Evolutionary conservation across 139 green algal species (phyloP).

Genomic region (Micromonas pusilla): DNA sequence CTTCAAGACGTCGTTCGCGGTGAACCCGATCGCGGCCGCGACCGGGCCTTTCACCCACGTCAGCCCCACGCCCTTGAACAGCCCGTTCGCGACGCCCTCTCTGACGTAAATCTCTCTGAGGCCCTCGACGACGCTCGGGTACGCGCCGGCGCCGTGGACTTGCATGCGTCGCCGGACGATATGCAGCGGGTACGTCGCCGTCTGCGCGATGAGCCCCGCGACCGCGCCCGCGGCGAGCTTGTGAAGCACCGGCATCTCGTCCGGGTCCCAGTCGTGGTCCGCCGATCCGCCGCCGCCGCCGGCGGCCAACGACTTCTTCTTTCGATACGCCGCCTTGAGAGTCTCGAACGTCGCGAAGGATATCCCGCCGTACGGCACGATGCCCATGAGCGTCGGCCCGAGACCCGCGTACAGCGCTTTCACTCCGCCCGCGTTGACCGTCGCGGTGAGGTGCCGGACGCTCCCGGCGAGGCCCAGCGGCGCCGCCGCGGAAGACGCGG

Average conservation of each 20-base stretch:
- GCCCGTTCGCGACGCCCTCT: slow-evolving; percentile 19
- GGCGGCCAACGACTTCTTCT: neutral
- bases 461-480: neutral
- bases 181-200: slow-evolving; percentile 20
- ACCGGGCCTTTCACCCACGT: slow-evolving; percentile 30
- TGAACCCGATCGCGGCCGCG: slow-evolving; percentile 16
- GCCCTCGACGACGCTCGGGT: neutral
- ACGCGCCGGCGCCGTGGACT: neutral
- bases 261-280: neutral
- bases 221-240: slow-evolving; percentile 11
- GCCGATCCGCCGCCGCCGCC: neutral
- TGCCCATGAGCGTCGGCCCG: slow-evolving; percentile 22
- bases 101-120: slow-evolving; percentile 8
- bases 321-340: neutral
- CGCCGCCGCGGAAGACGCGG: too few species aligned
- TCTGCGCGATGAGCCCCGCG: slow-evolving; percentile 19
- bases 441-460: neutral
- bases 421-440: neutral
- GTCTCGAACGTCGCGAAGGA: slow-evolving; percentile 26
- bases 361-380: slow-evolving; percentile 25
- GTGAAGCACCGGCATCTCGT: neutral
- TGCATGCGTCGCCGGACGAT: slow-evolving; percentile 24
- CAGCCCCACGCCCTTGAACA: slow-evolving; percentile 27
- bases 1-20: slow-evolving; percentile 22
- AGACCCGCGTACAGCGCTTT: neutral